Evolutionary conservation across 768 basidiomycete genomes (phyloP).

Genomic region (Lactifluus subvellereus): DNA sequence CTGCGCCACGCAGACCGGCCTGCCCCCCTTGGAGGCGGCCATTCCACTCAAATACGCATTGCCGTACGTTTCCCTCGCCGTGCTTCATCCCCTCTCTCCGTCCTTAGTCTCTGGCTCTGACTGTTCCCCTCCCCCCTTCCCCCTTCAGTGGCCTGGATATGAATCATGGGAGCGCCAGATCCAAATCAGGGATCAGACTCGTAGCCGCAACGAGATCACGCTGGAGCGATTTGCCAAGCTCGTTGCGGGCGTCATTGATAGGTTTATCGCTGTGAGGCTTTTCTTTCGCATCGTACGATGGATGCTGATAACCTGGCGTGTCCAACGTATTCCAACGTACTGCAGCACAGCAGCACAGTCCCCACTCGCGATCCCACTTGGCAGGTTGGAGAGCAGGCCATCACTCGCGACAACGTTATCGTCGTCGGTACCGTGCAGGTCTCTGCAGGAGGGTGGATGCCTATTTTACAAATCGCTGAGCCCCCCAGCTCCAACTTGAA

Average conservation of each 20-base stretch:
- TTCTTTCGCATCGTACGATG: background rate
- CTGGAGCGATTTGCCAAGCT: constrained; percentile 18
- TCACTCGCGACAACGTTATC: constrained; percentile 10
- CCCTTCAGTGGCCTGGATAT: constrained; percentile 18
- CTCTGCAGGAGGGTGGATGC: constrained; percentile 22
- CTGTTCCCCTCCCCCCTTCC: background rate
- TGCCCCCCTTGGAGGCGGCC: constrained; percentile 16
- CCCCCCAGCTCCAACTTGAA: background rate
- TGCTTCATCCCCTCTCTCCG: background rate
- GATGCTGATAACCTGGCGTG: background rate
- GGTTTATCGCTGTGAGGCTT: constrained; percentile 17
- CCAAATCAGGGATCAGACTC: constrained; percentile 21
- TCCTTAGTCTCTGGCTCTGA: too few species aligned
- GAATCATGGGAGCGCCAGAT: constrained; percentile 18
- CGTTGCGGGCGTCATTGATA: constrained; percentile 18
- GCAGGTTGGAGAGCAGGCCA: background rate
- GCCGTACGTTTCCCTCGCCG: background rate
- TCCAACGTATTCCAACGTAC: background rate
- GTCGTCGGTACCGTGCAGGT: constrained; percentile 20
- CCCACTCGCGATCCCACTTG: background rate
- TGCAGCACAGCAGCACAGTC: background rate
- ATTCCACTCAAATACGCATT: constrained; percentile 20
- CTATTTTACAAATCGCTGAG: constrained; percentile 11
- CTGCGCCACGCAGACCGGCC: background rate
- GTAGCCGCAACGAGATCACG: constrained; percentile 19